These are phyloP conservation scores for Phytophthora citrophthora DNA, from an alignment of 352 stramenopile species.

Conservation along the genomic window DNA sequence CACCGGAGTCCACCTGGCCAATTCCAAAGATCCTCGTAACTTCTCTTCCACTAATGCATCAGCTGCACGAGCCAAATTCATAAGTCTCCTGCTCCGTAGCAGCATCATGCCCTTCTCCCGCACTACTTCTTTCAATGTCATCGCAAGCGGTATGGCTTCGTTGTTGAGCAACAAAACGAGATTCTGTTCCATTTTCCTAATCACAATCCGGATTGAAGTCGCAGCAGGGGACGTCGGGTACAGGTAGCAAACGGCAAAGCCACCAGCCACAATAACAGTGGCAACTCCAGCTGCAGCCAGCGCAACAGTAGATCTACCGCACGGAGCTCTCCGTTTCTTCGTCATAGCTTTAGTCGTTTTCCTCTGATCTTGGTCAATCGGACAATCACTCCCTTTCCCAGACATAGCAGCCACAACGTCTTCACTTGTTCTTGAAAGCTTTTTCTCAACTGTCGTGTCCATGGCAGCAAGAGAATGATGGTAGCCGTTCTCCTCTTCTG, in stretches of 20 bases:
- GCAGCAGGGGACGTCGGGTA: conserved; percentile 33
- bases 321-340: conserved; percentile 31
- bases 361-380: conserved; percentile 7
- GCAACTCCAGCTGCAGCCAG: conserved; percentile 16
- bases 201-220: conserved; percentile 8
- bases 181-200: conserved; percentile 4
- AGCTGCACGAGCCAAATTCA: conserved; percentile 8
- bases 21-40: background rate
- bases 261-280: conserved; percentile 16
- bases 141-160: background rate
- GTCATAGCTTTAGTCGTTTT: conserved; percentile 9
- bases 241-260: conserved; percentile 26
- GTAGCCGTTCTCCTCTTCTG: conserved; percentile 1
- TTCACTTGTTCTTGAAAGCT: conserved; percentile 1
- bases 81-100: conserved; percentile 9
- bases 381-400: conserved; percentile 21
- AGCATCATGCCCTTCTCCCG: conserved; percentile 4
- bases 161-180: conserved; percentile 2
- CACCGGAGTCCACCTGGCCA: background rate
- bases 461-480: background rate
- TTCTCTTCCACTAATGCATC: conserved; percentile 4
- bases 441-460: conserved; percentile 15
- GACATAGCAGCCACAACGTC: conserved; percentile 2
- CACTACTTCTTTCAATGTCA: background rate
- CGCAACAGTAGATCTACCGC: conserved; percentile 13